phyloP scores from a whole-genome alignment of 2,329 filamentous ascomycete species.

The Fusarium sp. region DNA sequence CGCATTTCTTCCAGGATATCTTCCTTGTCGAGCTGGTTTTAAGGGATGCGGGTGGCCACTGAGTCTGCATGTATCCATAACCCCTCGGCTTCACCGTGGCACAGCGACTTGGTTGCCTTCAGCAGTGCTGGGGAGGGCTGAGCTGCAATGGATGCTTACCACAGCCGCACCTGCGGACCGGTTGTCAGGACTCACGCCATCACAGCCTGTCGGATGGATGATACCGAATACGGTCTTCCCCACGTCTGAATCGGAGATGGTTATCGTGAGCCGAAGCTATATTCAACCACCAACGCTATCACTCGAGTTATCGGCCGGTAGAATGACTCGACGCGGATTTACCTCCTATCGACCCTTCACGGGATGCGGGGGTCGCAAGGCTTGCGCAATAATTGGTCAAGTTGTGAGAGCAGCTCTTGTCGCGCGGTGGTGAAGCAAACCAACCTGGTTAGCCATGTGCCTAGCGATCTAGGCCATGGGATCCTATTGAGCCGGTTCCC shows the following conservation, averaged over 20 bases:
- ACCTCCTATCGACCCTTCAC: not conserved
- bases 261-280: constrained; percentile 14
- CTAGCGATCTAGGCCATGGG: constrained; percentile 9
- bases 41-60: constrained; percentile 7
- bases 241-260: not conserved
- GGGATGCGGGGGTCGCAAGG: constrained; percentile 12
- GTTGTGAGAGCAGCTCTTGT: constrained; percentile 4
- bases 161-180: not conserved
- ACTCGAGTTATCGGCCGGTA: not conserved
- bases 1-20: constrained; percentile 14
- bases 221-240: not conserved
- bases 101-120: constrained; percentile 4
- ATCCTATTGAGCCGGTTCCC: constrained; percentile 21
- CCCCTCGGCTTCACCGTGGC: constrained; percentile 3
- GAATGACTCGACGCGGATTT: not conserved
- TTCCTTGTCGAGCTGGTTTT: not conserved
- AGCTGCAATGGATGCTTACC: constrained; percentile 23
- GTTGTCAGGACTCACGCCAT: constrained; percentile 1
- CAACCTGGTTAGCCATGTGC: constrained; percentile 23
- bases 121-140: not conserved
- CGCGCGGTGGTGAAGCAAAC: constrained; percentile 5
- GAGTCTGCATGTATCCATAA: constrained; percentile 10
- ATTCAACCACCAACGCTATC: constrained; percentile 13
- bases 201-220: constrained; percentile 5
- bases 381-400: not conserved